A percentile compares a stretch with the other conserved stretches of the same genome.
phyloP scores from a whole-genome alignment of 306 rosid genomes.

The Lablab purpureus region DNA sequence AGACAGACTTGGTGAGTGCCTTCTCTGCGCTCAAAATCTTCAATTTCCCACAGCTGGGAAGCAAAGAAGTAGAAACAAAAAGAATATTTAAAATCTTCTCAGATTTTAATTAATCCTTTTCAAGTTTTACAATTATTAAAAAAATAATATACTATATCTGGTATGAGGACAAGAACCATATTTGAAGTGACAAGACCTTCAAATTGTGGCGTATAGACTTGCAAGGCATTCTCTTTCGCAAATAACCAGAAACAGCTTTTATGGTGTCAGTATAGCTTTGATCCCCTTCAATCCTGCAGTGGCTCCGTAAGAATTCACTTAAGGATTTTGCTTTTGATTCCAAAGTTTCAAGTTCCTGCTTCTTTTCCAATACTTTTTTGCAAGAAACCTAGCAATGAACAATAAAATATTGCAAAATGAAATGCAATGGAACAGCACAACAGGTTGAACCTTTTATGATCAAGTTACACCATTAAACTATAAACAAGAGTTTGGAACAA shows the following conservation, averaged over 20 bases:
- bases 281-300: constrained; percentile 65
- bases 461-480: constrained; percentile 37
- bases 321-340: constrained; percentile 64
- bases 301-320: constrained; percentile 60
- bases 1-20: constrained; percentile 66
- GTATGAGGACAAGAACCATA: constrained; percentile 40
- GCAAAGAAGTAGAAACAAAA: constrained; percentile 41
- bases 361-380: constrained; percentile 44
- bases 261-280: constrained; percentile 55
- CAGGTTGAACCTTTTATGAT: constrained; percentile 13
- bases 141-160: constrained; percentile 16
- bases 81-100: constrained; percentile 4
- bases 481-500: background rate
- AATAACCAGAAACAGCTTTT: constrained; percentile 62
- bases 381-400: constrained; percentile 47
- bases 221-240: constrained; percentile 61
- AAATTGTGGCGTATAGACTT: constrained; percentile 64
- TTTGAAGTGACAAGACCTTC: constrained; percentile 64
- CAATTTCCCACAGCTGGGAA: constrained; percentile 76
- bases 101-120: too few relatives aligned
- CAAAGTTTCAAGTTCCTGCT: constrained; percentile 69
- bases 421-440: background rate
- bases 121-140: constrained; percentile 51
- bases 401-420: constrained; percentile 34
- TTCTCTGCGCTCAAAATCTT: constrained; percentile 63